These are phyloP conservation scores for Fraxinus latifolia DNA, from an alignment of 305 asterid species.

Conservation along the genomic window DNA sequence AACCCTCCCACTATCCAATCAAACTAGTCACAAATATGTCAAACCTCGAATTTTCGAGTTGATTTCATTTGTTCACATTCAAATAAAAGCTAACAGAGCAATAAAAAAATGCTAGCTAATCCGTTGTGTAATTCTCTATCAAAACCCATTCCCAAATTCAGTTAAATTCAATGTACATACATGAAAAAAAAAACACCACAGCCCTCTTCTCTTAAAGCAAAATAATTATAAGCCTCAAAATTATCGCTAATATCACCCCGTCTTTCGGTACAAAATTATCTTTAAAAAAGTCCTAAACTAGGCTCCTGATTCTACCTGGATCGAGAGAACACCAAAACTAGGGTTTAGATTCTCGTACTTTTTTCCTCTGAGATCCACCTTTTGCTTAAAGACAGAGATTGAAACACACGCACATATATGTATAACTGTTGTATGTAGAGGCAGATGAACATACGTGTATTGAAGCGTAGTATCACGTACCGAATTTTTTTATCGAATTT, in stretches of 20 bases:
- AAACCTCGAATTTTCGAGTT: not conserved
- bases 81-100: not conserved
- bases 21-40: not conserved
- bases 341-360: constrained; percentile 16
- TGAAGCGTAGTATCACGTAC: not conserved
- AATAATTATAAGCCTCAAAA: not conserved
- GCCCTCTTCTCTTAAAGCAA: not conserved
- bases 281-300: constrained; percentile 12
- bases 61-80: not conserved
- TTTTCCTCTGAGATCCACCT: constrained; percentile 1
- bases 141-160: not conserved
- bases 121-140: not conserved
- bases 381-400: not conserved
- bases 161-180: not conserved
- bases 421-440: not conserved
- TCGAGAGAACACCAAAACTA: constrained; percentile 6
- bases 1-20: not conserved
- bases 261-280: not conserved
- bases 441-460: not conserved
- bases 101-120: not conserved
- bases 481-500: no score
- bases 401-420: not conserved
- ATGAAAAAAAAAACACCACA: not conserved
- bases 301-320: constrained; percentile 24
- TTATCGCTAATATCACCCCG: not conserved